Evolutionary conservation across 805 yeast species (phyloP).

Genomic region (Candida lessepsii): DNA sequence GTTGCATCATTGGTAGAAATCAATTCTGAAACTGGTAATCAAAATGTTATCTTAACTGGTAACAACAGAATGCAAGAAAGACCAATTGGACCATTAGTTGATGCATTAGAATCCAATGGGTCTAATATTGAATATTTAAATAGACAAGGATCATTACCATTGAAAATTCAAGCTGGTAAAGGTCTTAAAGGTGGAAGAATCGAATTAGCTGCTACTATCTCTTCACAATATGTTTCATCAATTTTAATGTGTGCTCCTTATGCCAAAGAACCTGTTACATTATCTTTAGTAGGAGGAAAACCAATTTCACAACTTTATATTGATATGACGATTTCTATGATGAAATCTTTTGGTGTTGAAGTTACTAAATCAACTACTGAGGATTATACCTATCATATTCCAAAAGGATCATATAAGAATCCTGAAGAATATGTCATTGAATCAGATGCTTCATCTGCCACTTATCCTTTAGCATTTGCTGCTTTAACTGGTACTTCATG

Average conservation of each 20-base stretch:
- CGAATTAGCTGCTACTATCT: conserved; percentile 91
- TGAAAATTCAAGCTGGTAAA: conserved; percentile 64
- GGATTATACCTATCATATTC: conserved; percentile 85
- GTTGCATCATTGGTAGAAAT: conserved; percentile 78
- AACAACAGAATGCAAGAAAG: conserved; percentile 96
- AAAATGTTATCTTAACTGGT: conserved; percentile 75
- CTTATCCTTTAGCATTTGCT: conserved; percentile 96
- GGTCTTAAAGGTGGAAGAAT: conserved; percentile 87
- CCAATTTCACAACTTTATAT: conserved; percentile 95
- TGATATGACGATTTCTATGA: conserved; percentile 96
- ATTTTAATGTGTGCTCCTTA: conserved; percentile 97
- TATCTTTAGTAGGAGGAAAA: conserved; percentile 90
- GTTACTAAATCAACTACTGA: conserved; percentile 71
- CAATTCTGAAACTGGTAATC: conserved; percentile 25
- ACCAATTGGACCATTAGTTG: conserved; percentile 95
- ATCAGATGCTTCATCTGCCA: conserved; percentile 96
- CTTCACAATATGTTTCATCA: conserved; percentile 96
- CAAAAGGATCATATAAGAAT: conserved; percentile 74
- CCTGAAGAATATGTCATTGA: conserved; percentile 88
- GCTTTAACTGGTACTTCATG: conserved; percentile 93
- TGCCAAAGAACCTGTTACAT: conserved; percentile 82
- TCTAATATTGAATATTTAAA: conserved; percentile 70
- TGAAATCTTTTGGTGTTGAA: conserved; percentile 81
- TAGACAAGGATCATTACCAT: conserved; percentile 79
- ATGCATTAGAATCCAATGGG: conserved; percentile 82